Evolutionary conservation across 345 rosid species (phyloP).

Genomic region (Conringia planisiliqua): DNA sequence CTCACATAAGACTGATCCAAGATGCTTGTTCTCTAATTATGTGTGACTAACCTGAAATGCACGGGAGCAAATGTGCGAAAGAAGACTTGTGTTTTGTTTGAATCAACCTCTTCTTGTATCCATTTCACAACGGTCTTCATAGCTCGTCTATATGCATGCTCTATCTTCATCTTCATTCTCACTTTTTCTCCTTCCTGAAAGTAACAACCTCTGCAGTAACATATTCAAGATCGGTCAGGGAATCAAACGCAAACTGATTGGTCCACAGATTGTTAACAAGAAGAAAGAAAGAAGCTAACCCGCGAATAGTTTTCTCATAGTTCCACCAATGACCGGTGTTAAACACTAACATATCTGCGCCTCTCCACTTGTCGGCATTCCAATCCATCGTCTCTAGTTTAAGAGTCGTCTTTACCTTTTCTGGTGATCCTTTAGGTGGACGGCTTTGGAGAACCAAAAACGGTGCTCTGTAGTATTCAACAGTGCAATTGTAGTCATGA

Average conservation of each 20-base stretch:
- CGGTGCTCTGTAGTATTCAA: conserved; percentile 90
- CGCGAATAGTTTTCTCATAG: conserved; percentile 82
- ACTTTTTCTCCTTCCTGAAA: conserved; percentile 77
- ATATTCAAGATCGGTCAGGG: background rate
- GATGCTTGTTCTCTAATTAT: background rate
- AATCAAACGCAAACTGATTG: background rate
- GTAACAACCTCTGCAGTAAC: conserved; percentile 69
- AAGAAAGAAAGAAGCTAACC: conserved; percentile 43
- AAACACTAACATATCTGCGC: conserved; percentile 73
- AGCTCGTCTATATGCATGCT: conserved; percentile 60
- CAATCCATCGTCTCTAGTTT: conserved; percentile 90
- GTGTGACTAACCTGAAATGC: conserved; percentile 76
- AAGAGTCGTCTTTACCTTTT: conserved; percentile 58
- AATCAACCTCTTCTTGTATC: conserved; percentile 60
- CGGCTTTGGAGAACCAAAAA: conserved; percentile 78
- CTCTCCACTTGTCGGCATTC: conserved; percentile 64
- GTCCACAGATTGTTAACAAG: background rate
- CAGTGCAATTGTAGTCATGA: conserved; percentile 73
- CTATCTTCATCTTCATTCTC: conserved; percentile 53
- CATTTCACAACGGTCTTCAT: conserved; percentile 66
- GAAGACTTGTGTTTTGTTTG: conserved; percentile 70
- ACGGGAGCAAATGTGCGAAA: conserved; percentile 92
- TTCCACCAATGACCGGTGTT: conserved; percentile 99
- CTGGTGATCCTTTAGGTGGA: conserved; percentile 59
- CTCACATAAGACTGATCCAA: background rate